These are phyloP conservation scores for Arxiozyma slooffiae DNA, from an alignment of 1,139 yeast genomes.

Conservation along the genomic window DNA sequence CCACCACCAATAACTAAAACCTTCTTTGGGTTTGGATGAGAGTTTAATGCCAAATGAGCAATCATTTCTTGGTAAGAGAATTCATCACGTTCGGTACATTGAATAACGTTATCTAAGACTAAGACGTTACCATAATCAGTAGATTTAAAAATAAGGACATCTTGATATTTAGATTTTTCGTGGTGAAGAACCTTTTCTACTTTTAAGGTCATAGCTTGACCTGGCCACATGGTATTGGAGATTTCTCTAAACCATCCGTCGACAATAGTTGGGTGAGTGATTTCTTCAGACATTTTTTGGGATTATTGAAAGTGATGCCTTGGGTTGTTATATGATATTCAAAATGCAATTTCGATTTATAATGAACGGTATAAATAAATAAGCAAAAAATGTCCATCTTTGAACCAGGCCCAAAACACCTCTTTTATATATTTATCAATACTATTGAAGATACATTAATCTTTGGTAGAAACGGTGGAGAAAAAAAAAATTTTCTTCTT, in stretches of 20 bases:
- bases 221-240: constrained; percentile 86
- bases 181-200: constrained; percentile 75
- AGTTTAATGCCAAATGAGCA: constrained; percentile 77
- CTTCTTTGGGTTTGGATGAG: constrained; percentile 83
- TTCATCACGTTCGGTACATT: constrained; percentile 90
- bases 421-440: neutral
- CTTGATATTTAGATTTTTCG: constrained; percentile 79
- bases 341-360: too few relatives aligned
- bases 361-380: too few relatives aligned
- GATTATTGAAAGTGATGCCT: neutral
- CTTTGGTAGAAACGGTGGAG: neutral
- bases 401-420: neutral
- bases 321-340: neutral
- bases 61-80: constrained; percentile 94
- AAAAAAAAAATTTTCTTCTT: too few relatives aligned
- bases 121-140: constrained; percentile 84
- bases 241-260: constrained; percentile 92
- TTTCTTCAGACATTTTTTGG: constrained; percentile 32
- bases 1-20: constrained; percentile 89
- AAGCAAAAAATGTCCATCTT: neutral
- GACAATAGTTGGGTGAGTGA: constrained; percentile 55
- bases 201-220: constrained; percentile 81
- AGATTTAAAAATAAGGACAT: constrained; percentile 77
- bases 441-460: neutral
- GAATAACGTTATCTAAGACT: constrained; percentile 84